Percentiles rank a stretch among this genome's conserved stretches.
phyloP scores from a whole-genome alignment of 2,329 filamentous ascomycete genomes.

The Dryadomyces quercivorus region DNA sequence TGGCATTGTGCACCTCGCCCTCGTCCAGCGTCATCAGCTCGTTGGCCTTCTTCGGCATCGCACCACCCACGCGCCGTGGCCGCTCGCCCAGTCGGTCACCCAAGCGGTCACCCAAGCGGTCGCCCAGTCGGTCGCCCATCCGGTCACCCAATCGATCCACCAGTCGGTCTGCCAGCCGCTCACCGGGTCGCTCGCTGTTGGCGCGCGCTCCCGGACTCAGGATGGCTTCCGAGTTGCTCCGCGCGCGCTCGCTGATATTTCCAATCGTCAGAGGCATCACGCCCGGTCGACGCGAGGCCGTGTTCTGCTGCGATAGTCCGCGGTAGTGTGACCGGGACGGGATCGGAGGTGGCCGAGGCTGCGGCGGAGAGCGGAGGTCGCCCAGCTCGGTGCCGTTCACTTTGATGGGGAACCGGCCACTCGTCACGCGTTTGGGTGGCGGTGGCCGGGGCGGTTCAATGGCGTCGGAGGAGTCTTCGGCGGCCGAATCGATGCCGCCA shows the following conservation, averaged over 20 bases:
- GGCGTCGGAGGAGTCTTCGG: conserved; percentile 57
- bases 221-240: conserved; percentile 53
- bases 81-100: conserved; percentile 29
- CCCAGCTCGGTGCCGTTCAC: conserved; percentile 61
- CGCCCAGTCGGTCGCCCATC: background rate
- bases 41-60: conserved; percentile 45
- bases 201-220: conserved; percentile 30
- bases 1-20: conserved; percentile 30
- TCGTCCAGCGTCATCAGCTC: conserved; percentile 53
- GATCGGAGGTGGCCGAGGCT: conserved; percentile 60
- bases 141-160: conserved; percentile 23
- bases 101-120: conserved; percentile 27
- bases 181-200: conserved; percentile 30
- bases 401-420: conserved; percentile 55
- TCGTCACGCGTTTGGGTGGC: conserved; percentile 45
- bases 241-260: conserved; percentile 54
- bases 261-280: conserved; percentile 60
- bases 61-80: conserved; percentile 47
- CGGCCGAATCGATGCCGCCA: conserved; percentile 10
- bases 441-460: conserved; percentile 66
- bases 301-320: conserved; percentile 56
- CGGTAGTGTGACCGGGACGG: conserved; percentile 73
- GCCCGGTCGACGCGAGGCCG: conserved; percentile 53
- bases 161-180: background rate
- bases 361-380: conserved; percentile 55